Conservation (phyloP, 148 eudicot species). For the Amaranthus palmeri region DNA sequence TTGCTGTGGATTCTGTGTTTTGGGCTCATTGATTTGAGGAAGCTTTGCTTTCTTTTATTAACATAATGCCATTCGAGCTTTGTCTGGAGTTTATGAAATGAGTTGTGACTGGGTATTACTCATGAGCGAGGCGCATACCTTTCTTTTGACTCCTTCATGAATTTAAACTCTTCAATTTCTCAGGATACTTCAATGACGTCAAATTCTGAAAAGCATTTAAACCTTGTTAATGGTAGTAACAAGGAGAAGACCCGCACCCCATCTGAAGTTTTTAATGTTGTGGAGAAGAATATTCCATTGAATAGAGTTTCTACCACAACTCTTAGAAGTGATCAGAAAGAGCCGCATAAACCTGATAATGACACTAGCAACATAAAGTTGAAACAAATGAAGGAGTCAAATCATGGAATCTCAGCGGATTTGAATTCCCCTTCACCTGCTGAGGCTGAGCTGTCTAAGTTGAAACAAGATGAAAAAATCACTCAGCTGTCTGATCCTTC, state of each 20-base stretch:
- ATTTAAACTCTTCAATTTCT: slow-evolving; percentile 2
- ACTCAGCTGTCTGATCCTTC: slow-evolving; percentile 20
- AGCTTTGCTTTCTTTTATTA: too few species aligned
- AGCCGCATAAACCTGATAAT: slow-evolving; percentile 19
- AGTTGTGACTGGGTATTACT: too few species aligned
- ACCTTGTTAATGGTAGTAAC: slow-evolving; percentile 14
- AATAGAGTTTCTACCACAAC: background rate
- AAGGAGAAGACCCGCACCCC: slow-evolving; percentile 11
- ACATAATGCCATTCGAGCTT: too few species aligned
- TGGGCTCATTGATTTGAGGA: too few species aligned
- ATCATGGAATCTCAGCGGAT: slow-evolving; percentile 5
- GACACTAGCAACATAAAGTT: slow-evolving; percentile 16
- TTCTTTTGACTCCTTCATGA: background rate
- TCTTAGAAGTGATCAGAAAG: slow-evolving; percentile 18
- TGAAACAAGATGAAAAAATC: slow-evolving; percentile 21
- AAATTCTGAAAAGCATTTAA: slow-evolving; percentile 18
- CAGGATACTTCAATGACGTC: slow-evolving; percentile 35
- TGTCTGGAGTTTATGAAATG: too few species aligned
- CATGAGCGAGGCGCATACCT: too few species aligned
- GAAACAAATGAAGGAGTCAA: slow-evolving; percentile 9
- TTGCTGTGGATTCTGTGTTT: too few species aligned
- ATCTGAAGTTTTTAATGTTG: slow-evolving; percentile 8
- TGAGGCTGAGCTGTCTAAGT: slow-evolving; percentile 12
- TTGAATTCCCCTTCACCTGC: slow-evolving; percentile 7
- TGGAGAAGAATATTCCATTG: slow-evolving; percentile 10